These are phyloP conservation scores for Lentinula edodes DNA, from an alignment of 768 basidiomycete genomes.

Conservation along the genomic window DNA sequence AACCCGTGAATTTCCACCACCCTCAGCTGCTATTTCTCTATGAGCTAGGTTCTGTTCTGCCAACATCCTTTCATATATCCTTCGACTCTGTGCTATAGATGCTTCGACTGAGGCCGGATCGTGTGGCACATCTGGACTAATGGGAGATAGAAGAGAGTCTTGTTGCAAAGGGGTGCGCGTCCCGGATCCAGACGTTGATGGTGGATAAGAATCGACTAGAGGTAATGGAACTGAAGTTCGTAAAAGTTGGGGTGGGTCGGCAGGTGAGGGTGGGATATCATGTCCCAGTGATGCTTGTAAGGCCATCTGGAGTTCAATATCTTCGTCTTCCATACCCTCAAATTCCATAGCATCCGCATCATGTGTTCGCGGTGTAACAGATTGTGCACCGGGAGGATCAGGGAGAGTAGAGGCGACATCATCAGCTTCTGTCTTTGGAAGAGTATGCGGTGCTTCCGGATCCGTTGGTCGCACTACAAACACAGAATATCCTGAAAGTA, in stretches of 20 bases:
- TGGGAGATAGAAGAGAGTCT: slow-evolving; percentile 5
- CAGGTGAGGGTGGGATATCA: slow-evolving; percentile 13
- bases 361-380: not conserved
- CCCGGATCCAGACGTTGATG: slow-evolving; percentile 12
- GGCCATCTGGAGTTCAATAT: slow-evolving; percentile 82
- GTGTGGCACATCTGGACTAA: slow-evolving; percentile 8
- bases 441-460: slow-evolving; percentile 41
- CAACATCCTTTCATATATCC: slow-evolving; percentile 58
- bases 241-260: slow-evolving; percentile 19
- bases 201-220: slow-evolving; percentile 9
- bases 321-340: slow-evolving; percentile 70
- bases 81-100: slow-evolving; percentile 60
- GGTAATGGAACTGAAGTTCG: slow-evolving; percentile 22
- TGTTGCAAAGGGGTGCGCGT: slow-evolving; percentile 11
- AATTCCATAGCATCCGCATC: slow-evolving; percentile 5
- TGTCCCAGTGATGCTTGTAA: slow-evolving; percentile 70
- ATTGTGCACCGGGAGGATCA: slow-evolving; percentile 34
- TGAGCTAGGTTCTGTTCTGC: slow-evolving; percentile 64
- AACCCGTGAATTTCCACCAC: slow-evolving; percentile 21
- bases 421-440: slow-evolving; percentile 69
- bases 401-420: slow-evolving; percentile 60
- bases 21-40: slow-evolving; percentile 47
- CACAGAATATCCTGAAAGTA: slow-evolving; percentile 63
- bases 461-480: slow-evolving; percentile 71
- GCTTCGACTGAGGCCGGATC: slow-evolving; percentile 54